Evolutionary conservation across 2,329 filamentous ascomycete genomes (phyloP).

Genomic region (Pyrenophora teres): DNA sequence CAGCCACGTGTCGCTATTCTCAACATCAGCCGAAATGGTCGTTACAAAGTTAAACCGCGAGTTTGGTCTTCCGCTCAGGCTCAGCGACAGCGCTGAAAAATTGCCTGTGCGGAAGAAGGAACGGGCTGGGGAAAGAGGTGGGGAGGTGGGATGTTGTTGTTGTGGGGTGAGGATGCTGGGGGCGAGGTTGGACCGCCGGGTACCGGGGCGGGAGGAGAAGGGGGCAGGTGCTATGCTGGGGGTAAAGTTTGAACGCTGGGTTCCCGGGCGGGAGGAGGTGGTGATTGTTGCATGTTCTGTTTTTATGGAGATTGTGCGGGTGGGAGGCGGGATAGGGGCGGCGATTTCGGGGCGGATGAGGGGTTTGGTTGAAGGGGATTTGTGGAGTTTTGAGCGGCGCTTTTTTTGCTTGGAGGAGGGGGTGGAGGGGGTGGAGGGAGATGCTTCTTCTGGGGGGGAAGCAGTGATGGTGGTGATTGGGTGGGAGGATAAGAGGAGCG

Average conservation of each 20-base stretch:
- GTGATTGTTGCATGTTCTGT: not conserved
- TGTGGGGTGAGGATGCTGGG: not conserved
- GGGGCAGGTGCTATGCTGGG: not conserved
- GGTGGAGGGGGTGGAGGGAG: too few species aligned
- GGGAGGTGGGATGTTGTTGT: not conserved
- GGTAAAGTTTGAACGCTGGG: not conserved
- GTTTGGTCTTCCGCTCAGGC: constrained; percentile 31
- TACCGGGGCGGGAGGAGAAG: not conserved
- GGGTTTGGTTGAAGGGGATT: constrained; percentile 16
- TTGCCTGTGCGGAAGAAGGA: constrained; percentile 20
- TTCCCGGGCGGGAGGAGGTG: too few species aligned
- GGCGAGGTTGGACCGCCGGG: not conserved
- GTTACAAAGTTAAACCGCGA: constrained; percentile 42
- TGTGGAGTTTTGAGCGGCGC: constrained; percentile 13
- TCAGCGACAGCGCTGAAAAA: constrained; percentile 29
- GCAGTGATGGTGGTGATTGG: not conserved
- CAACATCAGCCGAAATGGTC: constrained; percentile 34
- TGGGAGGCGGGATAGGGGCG: not conserved
- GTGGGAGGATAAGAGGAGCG: not conserved
- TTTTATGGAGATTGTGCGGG: not conserved
- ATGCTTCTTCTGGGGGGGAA: not conserved
- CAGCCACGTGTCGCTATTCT: constrained; percentile 59
- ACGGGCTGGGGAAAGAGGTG: not conserved
- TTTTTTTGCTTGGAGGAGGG: not conserved
- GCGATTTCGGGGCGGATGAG: constrained; percentile 9